Evolutionary conservation across 305 asterid genomes (phyloP).

Genomic region (Petunia hybrid): DNA sequence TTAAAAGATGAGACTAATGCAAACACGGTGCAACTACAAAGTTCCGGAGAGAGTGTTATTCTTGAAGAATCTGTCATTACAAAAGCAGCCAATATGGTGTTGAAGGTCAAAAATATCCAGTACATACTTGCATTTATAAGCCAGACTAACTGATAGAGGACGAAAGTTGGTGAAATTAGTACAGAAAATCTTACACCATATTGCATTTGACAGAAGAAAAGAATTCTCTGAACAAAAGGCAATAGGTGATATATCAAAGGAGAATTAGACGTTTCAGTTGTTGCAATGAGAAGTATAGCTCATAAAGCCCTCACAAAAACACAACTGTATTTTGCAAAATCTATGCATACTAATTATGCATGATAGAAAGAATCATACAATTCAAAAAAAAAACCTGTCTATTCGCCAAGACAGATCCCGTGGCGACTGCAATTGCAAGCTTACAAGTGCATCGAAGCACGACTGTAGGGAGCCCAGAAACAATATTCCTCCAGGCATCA

Average conservation of each 20-base stretch:
- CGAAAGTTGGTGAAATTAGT: constrained; percentile 7
- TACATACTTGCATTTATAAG: background rate
- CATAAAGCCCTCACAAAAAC: background rate
- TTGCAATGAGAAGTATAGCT: background rate
- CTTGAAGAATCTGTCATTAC: too few species aligned
- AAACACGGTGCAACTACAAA: too few species aligned
- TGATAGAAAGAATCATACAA: background rate
- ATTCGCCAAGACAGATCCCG: constrained; percentile 69
- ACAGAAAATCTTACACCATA: background rate
- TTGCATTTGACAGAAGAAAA: too few species aligned
- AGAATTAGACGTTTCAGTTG: too few species aligned
- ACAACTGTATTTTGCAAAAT: too few species aligned
- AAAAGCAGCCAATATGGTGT: too few species aligned
- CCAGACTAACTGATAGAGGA: background rate
- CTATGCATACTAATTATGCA: background rate
- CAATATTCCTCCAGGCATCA: constrained; percentile 78
- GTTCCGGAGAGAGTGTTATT: too few species aligned
- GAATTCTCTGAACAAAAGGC: too few species aligned
- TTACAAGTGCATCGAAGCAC: constrained; percentile 83
- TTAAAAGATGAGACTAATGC: too few species aligned
- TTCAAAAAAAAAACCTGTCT: constrained; percentile 62
- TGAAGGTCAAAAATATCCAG: background rate
- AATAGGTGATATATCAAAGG: too few species aligned
- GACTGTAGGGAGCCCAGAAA: constrained; percentile 79
- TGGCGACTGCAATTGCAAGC: constrained; percentile 77